Evolutionary conservation across 495 filamentous ascomycete species (phyloP).

Genomic region (Aspergillus bertholletiae): DNA sequence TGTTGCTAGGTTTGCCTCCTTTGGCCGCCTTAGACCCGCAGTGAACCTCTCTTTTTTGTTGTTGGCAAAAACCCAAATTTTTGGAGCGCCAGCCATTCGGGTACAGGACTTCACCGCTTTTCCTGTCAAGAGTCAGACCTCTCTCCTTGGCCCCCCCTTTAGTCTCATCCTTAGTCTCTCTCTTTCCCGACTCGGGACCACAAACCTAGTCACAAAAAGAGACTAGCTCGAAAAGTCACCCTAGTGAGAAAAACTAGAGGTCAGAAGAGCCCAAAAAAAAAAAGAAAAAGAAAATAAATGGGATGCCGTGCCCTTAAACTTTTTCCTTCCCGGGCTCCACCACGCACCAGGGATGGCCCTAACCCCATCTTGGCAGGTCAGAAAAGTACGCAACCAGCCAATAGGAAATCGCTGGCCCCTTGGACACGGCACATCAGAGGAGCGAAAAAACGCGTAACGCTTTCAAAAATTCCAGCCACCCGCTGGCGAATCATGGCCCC

Average conservation of each 20-base stretch:
- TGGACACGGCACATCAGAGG: constrained; percentile 28
- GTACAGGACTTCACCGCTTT: not conserved
- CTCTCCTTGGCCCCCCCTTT: not conserved
- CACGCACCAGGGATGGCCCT: constrained; percentile 13
- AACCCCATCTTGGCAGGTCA: constrained; percentile 22
- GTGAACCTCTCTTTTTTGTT: too few species aligned
- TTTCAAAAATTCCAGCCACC: not conserved
- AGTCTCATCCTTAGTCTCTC: too few species aligned
- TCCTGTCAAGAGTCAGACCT: not conserved
- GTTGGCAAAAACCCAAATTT: not conserved
- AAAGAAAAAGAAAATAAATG: not conserved
- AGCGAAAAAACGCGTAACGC: constrained; percentile 27
- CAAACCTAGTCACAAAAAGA: not conserved
- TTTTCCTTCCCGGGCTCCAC: constrained; percentile 2
- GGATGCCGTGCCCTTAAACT: constrained; percentile 6
- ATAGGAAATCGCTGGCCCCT: constrained; percentile 11
- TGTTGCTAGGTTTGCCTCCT: not conserved
- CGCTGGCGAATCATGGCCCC: constrained; percentile 9
- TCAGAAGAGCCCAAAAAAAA: too few species aligned
- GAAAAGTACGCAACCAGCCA: constrained; percentile 1
- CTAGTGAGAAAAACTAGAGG: not conserved
- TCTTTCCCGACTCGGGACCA: too few species aligned
- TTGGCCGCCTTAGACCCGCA: not conserved
- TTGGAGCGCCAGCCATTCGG: not conserved
- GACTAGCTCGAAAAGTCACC: too few species aligned